phyloP scores from a whole-genome alignment of 352 stramenopile species.

The Globisporangium perplexum region DNA sequence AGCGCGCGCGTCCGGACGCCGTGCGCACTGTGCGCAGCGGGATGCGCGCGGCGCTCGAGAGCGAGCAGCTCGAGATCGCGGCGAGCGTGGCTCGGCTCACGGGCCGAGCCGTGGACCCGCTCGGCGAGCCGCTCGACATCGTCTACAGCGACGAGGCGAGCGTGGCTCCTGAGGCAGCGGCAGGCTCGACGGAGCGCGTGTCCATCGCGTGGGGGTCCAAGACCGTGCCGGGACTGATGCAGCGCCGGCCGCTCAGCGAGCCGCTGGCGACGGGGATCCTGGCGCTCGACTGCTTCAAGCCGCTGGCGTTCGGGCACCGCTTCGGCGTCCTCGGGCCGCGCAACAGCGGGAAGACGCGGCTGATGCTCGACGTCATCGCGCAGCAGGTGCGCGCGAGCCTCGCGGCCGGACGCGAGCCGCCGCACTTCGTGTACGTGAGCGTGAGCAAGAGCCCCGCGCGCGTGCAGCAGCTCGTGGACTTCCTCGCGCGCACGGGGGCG shows the following conservation, averaged over 20 bases:
- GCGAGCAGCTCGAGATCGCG: conserved; percentile 40
- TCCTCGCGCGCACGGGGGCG: conserved; percentile 33
- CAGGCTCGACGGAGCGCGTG: conserved; percentile 17
- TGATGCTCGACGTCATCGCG: conserved; percentile 61
- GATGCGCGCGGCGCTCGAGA: conserved; percentile 59
- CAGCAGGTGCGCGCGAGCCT: conserved; percentile 40
- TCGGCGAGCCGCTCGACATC: conserved; percentile 31
- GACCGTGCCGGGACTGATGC: conserved; percentile 62
- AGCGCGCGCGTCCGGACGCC: conserved; percentile 16
- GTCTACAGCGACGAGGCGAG: no score
- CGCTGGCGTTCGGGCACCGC: conserved; percentile 61
- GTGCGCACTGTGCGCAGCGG: conserved; percentile 30
- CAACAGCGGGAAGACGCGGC: conserved; percentile 68
- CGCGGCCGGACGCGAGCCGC: conserved; percentile 21
- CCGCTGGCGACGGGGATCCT: conserved; percentile 59
- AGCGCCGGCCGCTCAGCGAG: conserved; percentile 37
- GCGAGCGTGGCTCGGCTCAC: conserved; percentile 37
- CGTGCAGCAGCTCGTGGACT: conserved; percentile 61
- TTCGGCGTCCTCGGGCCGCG: conserved; percentile 58
- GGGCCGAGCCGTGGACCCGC: conserved; percentile 40
- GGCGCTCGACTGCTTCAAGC: conserved; percentile 74
- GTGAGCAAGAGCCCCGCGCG: conserved; percentile 52
- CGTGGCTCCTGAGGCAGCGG: no score
- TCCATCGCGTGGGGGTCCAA: conserved; percentile 48
- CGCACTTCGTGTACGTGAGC: conserved; percentile 75